Percentiles rank a stretch among this genome's conserved stretches.
Conservation (phyloP, 164 flowering plant genomes). For the Buxus sempervirens region DNA sequence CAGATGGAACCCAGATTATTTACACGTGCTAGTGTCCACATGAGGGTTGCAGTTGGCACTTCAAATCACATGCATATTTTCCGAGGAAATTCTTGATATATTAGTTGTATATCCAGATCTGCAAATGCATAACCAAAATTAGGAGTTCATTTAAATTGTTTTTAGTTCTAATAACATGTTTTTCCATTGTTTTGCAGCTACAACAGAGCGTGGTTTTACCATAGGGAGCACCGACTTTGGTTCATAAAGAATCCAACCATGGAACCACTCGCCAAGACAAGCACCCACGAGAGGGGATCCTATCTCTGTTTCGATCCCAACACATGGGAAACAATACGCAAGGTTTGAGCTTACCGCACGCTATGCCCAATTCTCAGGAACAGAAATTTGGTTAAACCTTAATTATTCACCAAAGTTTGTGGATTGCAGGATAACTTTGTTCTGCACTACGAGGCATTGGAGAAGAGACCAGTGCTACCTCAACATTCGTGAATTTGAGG, state of each 20-base stretch:
- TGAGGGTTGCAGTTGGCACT: neutral
- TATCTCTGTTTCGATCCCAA: slow-evolving; percentile 34
- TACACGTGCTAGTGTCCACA: neutral
- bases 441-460: too few species aligned
- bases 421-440: too few species aligned
- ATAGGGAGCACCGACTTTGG: slow-evolving; percentile 26
- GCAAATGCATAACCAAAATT: neutral
- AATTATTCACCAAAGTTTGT: neutral
- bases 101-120: neutral
- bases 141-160: too few species aligned
- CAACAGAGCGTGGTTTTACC: slow-evolving; percentile 35
- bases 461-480: too few species aligned
- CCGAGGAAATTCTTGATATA: neutral
- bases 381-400: neutral
- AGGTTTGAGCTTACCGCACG: slow-evolving; percentile 14
- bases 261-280: slow-evolving; percentile 28
- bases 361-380: neutral
- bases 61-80: too few species aligned
- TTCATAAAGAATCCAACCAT: slow-evolving; percentile 18
- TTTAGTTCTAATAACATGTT: neutral
- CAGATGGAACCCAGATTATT: neutral
- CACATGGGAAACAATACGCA: slow-evolving; percentile 22
- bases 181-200: slow-evolving; percentile 19
- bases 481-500: too few species aligned
- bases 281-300: slow-evolving; percentile 27